Evolutionary conservation across 2,329 filamentous ascomycete species (phyloP).

Genomic region (Chaetomium olivaceum): DNA sequence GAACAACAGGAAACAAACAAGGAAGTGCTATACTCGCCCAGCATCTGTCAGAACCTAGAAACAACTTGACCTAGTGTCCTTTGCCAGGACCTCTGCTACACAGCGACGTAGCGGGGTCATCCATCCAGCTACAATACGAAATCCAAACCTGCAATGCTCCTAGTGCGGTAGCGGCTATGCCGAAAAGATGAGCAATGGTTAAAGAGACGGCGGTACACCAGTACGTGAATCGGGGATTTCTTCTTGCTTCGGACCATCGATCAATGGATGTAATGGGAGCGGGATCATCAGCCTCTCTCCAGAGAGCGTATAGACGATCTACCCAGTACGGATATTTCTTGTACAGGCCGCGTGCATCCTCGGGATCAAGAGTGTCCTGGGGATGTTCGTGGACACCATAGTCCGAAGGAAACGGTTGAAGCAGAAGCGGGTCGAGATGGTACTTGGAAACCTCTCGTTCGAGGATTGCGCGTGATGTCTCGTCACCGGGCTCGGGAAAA

Average conservation of each 20-base stretch:
- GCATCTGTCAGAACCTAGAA: no score
- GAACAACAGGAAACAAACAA: no score
- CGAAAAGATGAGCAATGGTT: neutral
- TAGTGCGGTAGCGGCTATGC: neutral
- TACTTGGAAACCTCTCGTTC: neutral
- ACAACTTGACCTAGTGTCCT: no score
- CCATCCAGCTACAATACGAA: neutral
- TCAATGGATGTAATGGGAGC: neutral
- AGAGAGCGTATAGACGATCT: neutral
- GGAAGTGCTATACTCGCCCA: no score
- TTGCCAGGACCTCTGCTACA: neutral
- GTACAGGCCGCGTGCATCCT: neutral
- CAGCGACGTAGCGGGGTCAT: neutral
- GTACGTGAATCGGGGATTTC: neutral
- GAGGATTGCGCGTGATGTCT: neutral
- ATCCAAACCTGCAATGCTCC: slow-evolving; percentile 7
- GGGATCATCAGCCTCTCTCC: neutral
- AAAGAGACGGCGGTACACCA: neutral
- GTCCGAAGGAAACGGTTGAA: no score
- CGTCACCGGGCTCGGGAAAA: neutral
- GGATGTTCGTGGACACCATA: no score
- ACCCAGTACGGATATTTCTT: neutral
- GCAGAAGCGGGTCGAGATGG: neutral
- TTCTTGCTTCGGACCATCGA: neutral
- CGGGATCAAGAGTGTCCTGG: no score